A percentile compares a stretch with the other conserved stretches of the same genome.
Conservation (phyloP, 208 protist species). For the Wallacemonas sp. region DNA sequence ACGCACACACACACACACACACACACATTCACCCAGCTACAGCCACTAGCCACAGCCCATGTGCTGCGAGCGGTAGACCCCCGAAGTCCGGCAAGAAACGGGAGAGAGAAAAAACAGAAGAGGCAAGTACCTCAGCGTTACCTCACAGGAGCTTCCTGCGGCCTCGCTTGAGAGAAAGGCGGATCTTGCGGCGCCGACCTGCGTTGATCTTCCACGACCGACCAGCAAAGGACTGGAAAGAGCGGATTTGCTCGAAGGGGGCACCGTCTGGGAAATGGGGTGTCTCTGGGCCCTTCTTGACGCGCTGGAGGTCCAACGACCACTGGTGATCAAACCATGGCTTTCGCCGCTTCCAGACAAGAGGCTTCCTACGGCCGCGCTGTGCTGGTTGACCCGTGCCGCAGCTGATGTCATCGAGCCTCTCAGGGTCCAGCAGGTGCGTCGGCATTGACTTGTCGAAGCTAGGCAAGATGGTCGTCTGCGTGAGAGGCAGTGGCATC, state of each 20-base stretch:
- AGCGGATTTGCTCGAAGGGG: slow-evolving; percentile 83
- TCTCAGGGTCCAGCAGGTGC: slow-evolving; percentile 55
- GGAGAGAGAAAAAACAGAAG: not conserved
- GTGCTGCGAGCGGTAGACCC: too few species aligned
- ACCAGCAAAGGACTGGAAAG: slow-evolving; percentile 85
- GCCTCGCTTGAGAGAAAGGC: slow-evolving; percentile 82
- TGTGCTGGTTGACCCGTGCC: slow-evolving; percentile 84
- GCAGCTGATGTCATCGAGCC: slow-evolving; percentile 45
- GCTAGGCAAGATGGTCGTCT: slow-evolving; percentile 22
- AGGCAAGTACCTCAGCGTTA: not conserved
- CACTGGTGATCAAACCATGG: slow-evolving; percentile 90
- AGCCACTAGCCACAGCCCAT: too few species aligned
- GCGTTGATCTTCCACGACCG: slow-evolving; percentile 88
- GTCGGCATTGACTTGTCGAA: slow-evolving; percentile 72
- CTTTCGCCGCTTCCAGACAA: slow-evolving; percentile 90
- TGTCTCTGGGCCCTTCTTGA: slow-evolving; percentile 81
- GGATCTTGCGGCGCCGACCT: slow-evolving; percentile 82
- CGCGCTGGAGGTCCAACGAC: slow-evolving; percentile 76
- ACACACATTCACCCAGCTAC: too few species aligned
- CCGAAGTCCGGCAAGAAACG: too few species aligned
- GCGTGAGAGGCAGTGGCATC: slow-evolving; percentile 9
- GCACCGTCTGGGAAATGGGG: slow-evolving; percentile 84
- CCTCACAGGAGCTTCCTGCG: slow-evolving; percentile 80
- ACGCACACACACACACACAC: too few species aligned
- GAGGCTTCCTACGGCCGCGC: slow-evolving; percentile 71